These are phyloP conservation scores for Diaporthe velutina DNA, from an alignment of 2,329 filamentous ascomycete species.

Conservation along the genomic window DNA sequence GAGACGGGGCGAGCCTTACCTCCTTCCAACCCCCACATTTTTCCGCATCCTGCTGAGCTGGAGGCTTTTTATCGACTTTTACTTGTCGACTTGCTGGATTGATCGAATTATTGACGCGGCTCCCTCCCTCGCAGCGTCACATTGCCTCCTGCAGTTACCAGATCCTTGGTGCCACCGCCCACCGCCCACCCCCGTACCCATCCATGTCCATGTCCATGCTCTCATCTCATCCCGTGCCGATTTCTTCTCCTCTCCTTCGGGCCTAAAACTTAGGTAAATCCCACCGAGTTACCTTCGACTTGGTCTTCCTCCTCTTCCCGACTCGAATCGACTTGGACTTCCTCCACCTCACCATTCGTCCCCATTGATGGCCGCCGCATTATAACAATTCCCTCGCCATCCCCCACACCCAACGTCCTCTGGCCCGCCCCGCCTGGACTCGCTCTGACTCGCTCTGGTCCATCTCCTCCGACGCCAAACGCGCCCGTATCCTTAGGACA, in stretches of 20 bases:
- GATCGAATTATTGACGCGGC: background rate
- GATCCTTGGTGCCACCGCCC: slow-evolving; percentile 29
- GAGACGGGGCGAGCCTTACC: background rate
- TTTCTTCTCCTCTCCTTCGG: slow-evolving; percentile 11
- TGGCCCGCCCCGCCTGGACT: background rate
- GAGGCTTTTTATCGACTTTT: background rate
- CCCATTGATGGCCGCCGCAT: background rate
- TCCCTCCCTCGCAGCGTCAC: slow-evolving; percentile 1
- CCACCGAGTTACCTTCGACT: background rate
- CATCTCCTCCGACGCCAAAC: background rate
- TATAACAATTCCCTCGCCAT: background rate
- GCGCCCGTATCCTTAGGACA: background rate
- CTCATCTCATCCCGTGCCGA: slow-evolving; percentile 17
- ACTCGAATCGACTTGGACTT: background rate
- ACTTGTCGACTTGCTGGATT: background rate
- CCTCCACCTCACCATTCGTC: background rate
- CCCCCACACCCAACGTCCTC: background rate
- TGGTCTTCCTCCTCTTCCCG: background rate
- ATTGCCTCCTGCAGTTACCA: slow-evolving; percentile 31
- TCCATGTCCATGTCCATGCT: slow-evolving; percentile 23
- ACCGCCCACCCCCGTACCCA: too few species aligned
- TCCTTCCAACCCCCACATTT: background rate
- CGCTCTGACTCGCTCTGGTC: background rate
- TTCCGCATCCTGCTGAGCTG: background rate
- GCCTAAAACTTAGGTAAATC: slow-evolving; percentile 25